Conservation (phyloP, 1,284 basidiomycete genomes). For the Cryptococcus sp. region DNA sequence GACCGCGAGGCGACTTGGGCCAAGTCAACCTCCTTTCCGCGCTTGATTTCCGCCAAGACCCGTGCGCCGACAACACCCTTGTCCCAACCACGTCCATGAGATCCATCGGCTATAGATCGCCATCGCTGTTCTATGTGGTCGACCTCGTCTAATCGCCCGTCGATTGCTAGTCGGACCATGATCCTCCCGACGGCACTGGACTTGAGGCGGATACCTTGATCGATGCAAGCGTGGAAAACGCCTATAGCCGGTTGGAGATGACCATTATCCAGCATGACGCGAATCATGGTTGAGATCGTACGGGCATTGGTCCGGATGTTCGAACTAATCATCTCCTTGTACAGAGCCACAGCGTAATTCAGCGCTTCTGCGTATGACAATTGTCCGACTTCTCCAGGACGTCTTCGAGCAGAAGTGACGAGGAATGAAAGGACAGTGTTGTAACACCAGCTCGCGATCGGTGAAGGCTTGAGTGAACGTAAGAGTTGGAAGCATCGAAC, state of each 20-base stretch:
- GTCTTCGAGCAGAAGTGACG: constrained; percentile 4
- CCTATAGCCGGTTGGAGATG: constrained; percentile 25
- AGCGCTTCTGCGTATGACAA: constrained; percentile 19
- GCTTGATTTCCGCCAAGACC: constrained; percentile 32
- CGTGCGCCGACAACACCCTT: constrained; percentile 37
- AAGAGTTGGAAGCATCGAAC: constrained; percentile 13
- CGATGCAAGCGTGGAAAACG: constrained; percentile 21
- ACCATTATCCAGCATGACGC: constrained; percentile 24
- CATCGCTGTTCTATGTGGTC: constrained; percentile 27
- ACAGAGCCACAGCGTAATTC: constrained; percentile 22
- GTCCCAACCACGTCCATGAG: constrained; percentile 19
- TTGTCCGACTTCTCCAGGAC: background rate
- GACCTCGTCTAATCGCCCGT: constrained; percentile 25
- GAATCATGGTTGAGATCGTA: constrained; percentile 26
- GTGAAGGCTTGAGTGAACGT: constrained; percentile 3
- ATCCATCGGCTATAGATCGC: constrained; percentile 14
- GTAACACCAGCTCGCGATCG: constrained; percentile 10
- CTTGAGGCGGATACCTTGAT: constrained; percentile 13
- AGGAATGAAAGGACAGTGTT: constrained; percentile 23
- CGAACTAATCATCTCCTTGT: constrained; percentile 26
- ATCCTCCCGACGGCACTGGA: constrained; percentile 33
- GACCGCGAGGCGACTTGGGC: constrained; percentile 6
- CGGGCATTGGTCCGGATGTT: constrained; percentile 17
- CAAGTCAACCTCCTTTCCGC: constrained; percentile 33
- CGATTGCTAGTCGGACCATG: constrained; percentile 33